Conservation (phyloP, 2,329 filamentous ascomycete species). For the Capronia coronata region DNA sequence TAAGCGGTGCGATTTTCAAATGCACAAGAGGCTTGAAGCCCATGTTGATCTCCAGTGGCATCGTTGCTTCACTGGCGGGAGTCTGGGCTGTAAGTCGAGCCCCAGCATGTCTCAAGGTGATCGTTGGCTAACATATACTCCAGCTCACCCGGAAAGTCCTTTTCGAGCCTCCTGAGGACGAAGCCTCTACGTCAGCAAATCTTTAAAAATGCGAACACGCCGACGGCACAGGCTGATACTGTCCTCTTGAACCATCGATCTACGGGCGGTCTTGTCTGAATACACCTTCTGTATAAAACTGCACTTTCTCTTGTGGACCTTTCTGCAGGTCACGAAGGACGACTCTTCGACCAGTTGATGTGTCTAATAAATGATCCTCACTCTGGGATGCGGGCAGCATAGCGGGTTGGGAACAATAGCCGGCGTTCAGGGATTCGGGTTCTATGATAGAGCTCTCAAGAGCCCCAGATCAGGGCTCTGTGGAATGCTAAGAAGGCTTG, state of each 20-base stretch:
- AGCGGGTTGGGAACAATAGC: slow-evolving; percentile 19
- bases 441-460: slow-evolving; percentile 17
- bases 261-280: not conserved
- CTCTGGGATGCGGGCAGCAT: slow-evolving; percentile 22
- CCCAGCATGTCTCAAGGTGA: slow-evolving; percentile 6
- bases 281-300: slow-evolving; percentile 18
- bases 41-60: slow-evolving; percentile 88
- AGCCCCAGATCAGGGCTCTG: not conserved
- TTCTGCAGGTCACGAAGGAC: slow-evolving; percentile 2
- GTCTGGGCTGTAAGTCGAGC: slow-evolving; percentile 75
- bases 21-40: slow-evolving; percentile 83
- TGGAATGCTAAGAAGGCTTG: not conserved
- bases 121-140: slow-evolving; percentile 21
- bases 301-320: slow-evolving; percentile 5
- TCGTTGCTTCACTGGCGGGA: slow-evolving; percentile 79
- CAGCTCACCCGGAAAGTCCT: slow-evolving; percentile 49
- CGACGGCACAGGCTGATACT: not conserved
- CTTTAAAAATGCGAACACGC: not conserved
- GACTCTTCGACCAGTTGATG: slow-evolving; percentile 10
- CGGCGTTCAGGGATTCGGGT: slow-evolving; percentile 11
- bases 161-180: slow-evolving; percentile 35
- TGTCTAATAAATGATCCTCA: slow-evolving; percentile 19
- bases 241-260: not conserved
- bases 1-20: slow-evolving; percentile 95
- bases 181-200: slow-evolving; percentile 3